Base-by-base conservation (phyloP, 257 asterid species). In the Plantago ovata region DNA sequence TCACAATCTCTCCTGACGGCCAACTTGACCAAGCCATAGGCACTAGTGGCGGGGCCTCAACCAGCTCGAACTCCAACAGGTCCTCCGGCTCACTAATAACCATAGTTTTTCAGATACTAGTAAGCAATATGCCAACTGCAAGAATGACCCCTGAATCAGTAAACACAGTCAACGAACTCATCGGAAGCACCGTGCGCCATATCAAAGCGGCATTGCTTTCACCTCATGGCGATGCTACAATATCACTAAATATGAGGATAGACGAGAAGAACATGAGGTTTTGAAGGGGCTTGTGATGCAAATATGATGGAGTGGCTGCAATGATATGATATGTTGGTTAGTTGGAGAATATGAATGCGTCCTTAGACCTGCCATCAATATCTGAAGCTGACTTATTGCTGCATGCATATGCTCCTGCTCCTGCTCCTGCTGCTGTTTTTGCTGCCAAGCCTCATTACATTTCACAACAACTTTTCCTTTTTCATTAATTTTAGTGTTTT, bases 61-160 rank as follows among this genome's bases (percentile, higher is more conserved):
- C 87, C 32, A 84, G 96, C 68, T 66, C 81, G 15, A 28, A 28
- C 36, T 50, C 57, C 24, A 21, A 20, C 14, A 21, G 54, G 32
- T 19, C 66, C 13, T 59, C 80, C 13, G 95, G 96, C 16, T 89
- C 97, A 10, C 82, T 93, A 1, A 53, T 93, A 13, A 89, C 99
- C 1, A 79, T 89, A 6, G 85, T 83, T 62, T 76, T 93, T 46
- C 99, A 89, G 58, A 89, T 93, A 48, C 85, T 81, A 3, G 96
- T 82, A 1, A 86, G 95, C 84, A 86, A 69, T 71, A 65, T 74
- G 54, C 83, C 96, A 3, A 58, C 89, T 2, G 89, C 97, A 2
- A 74, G 88, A 62, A 84, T 93, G 78, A 89, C 87, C 68, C 99
- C 82, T 0, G 97, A 89, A 56, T 86, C 96, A 12, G 95, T 93